A percentile compares a stretch with the other conserved stretches of the same genome.
phyloP scores from a whole-genome alignment of 2,329 filamentous ascomycete species.

The Cercospora beticola region DNA sequence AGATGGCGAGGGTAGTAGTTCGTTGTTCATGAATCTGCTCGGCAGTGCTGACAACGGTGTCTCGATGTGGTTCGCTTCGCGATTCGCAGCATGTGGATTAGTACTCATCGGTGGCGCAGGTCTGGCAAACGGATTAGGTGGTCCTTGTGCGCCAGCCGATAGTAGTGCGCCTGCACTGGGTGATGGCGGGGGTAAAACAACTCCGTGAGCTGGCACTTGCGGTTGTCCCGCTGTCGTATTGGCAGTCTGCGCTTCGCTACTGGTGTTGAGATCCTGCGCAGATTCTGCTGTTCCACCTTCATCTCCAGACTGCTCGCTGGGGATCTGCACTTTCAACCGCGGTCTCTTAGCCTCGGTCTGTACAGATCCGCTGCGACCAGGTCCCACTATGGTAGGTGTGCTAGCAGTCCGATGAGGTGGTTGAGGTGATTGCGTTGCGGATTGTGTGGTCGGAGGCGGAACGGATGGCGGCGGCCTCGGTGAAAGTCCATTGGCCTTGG shows the following conservation, averaged over 20 bases:
- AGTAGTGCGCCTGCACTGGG: slow-evolving; percentile 82
- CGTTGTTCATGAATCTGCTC: slow-evolving; percentile 83
- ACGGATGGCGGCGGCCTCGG: slow-evolving; percentile 55
- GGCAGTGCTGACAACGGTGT: slow-evolving; percentile 94
- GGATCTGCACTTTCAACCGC: slow-evolving; percentile 89
- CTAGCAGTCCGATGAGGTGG: slow-evolving; percentile 54
- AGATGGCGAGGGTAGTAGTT: slow-evolving; percentile 84
- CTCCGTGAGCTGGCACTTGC: slow-evolving; percentile 49
- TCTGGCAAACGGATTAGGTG: slow-evolving; percentile 91
- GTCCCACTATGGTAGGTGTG: slow-evolving; percentile 66
- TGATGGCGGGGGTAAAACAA: slow-evolving; percentile 88
- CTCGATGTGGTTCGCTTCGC: slow-evolving; percentile 55
- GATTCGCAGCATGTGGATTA: slow-evolving; percentile 40
- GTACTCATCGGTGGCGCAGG: slow-evolving; percentile 71
- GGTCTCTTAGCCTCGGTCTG: slow-evolving; percentile 70
- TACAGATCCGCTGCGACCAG: slow-evolving; percentile 75
- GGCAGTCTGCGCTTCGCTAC: slow-evolving; percentile 42
- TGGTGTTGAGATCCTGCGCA: slow-evolving; percentile 57
- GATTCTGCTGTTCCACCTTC: slow-evolving; percentile 72
- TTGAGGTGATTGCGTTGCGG: slow-evolving; percentile 26
- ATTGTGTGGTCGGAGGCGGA: slow-evolving; percentile 34
- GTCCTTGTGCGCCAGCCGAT: slow-evolving; percentile 86
- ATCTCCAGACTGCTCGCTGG: slow-evolving; percentile 78
- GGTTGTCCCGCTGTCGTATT: slow-evolving; percentile 49
- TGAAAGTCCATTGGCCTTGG: slow-evolving; percentile 45